Conservation (phyloP, 305 asterid species). For the Andrographis paniculata region DNA sequence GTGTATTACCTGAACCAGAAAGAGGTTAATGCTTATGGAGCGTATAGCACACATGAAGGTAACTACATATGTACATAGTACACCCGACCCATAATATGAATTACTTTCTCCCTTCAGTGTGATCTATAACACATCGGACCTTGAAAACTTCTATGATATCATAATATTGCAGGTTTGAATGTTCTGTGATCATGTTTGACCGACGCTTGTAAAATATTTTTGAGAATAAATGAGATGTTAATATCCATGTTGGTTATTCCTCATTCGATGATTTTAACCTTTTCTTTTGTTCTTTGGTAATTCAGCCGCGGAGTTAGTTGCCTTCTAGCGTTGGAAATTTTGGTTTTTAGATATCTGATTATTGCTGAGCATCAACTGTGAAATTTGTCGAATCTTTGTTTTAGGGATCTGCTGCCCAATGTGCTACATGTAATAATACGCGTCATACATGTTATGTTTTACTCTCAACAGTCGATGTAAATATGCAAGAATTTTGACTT, state of each 20-base stretch:
- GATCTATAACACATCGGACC: not conserved
- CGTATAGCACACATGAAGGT: constrained; percentile 2
- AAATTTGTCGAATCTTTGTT: too few species aligned
- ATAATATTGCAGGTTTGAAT: not conserved
- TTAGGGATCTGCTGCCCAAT: too few species aligned
- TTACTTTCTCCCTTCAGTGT: constrained; percentile 1
- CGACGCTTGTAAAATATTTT: constrained; percentile 12
- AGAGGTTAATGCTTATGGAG: not conserved
- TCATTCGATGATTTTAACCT: too few species aligned
- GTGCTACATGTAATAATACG: too few species aligned
- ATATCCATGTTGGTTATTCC: not conserved
- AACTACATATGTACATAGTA: not conserved
- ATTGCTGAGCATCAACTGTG: too few species aligned
- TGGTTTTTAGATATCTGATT: too few species aligned
- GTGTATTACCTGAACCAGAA: not conserved
- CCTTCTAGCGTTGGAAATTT: too few species aligned
- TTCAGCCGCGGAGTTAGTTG: too few species aligned
- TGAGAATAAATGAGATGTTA: constrained; percentile 4
- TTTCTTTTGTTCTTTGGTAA: too few species aligned
- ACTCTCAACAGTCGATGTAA: too few species aligned
- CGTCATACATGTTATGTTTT: too few species aligned
- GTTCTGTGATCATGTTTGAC: constrained; percentile 6
- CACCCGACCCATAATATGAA: not conserved
- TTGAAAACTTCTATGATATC: constrained; percentile 8
- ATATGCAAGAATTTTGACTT: too few species aligned